Conservation (phyloP, 768 basidiomycete genomes). For the Macrolepiota fuliginosa region DNA sequence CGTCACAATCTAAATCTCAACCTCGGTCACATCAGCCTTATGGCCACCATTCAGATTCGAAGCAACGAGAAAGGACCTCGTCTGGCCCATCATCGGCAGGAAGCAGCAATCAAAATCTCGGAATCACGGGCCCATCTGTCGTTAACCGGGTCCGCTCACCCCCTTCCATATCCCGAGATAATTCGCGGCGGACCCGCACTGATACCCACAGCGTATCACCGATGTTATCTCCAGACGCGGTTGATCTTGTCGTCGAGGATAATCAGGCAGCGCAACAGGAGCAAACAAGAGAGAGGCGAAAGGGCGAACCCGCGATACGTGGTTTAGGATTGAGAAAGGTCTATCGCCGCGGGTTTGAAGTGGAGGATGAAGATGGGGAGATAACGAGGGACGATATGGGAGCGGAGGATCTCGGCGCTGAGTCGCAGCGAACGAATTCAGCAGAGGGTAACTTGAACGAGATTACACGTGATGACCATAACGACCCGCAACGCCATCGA, state of each 20-base stretch:
- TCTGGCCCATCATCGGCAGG: slow-evolving; percentile 24
- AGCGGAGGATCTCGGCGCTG: slow-evolving; percentile 24
- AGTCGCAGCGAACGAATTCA: slow-evolving; percentile 32
- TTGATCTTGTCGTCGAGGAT: slow-evolving; percentile 86
- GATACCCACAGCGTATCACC: slow-evolving; percentile 18
- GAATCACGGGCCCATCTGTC: slow-evolving; percentile 14
- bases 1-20: slow-evolving; percentile 8
- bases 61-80: not conserved
- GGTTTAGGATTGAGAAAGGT: slow-evolving; percentile 47
- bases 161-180: slow-evolving; percentile 28
- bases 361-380: slow-evolving; percentile 30
- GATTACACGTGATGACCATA: slow-evolving; percentile 30
- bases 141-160: slow-evolving; percentile 27
- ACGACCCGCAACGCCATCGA: slow-evolving; percentile 13
- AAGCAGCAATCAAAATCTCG: slow-evolving; percentile 21
- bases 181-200: slow-evolving; percentile 22
- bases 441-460: slow-evolving; percentile 37
- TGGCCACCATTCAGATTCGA: not conserved
- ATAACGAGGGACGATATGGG: slow-evolving; percentile 39
- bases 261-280: slow-evolving; percentile 50
- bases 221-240: slow-evolving; percentile 66
- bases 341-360: slow-evolving; percentile 48
- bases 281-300: slow-evolving; percentile 49
- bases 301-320: slow-evolving; percentile 56
- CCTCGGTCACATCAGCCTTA: not conserved